Evolutionary conservation across 345 rosid species (phyloP).

Genomic region (Eucalyptus pauciflora): DNA sequence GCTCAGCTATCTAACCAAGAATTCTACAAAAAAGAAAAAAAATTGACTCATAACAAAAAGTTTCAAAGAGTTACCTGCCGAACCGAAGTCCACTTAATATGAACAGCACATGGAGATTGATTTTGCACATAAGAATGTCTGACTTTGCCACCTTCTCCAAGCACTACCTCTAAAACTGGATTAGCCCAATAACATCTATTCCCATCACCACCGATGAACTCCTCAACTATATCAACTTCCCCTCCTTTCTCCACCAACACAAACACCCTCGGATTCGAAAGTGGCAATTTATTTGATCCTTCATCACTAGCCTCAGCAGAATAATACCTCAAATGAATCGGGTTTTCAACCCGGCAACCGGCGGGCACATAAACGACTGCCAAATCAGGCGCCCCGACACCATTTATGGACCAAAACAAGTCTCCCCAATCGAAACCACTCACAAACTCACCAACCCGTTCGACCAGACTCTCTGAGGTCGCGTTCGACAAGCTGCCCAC

Average conservation of each 20-base stretch:
- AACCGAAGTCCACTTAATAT: conserved; percentile 83
- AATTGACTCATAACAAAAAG: neutral
- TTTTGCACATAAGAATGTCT: conserved; percentile 79
- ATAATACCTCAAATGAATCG: conserved; percentile 61
- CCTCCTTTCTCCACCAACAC: conserved; percentile 74
- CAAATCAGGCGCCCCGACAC: conserved; percentile 83
- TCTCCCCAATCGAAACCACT: conserved; percentile 67
- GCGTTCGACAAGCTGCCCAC: conserved; percentile 53
- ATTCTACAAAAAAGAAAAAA: neutral
- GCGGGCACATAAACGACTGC: conserved; percentile 71
- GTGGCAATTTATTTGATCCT: conserved; percentile 43
- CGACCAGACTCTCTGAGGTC: conserved; percentile 17
- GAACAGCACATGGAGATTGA: conserved; percentile 67
- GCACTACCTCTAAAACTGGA: conserved; percentile 59
- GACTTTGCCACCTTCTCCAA: conserved; percentile 51
- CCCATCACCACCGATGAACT: conserved; percentile 43
- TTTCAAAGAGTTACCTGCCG: conserved; percentile 41
- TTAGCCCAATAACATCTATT: conserved; percentile 66
- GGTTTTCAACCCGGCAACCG: conserved; percentile 60
- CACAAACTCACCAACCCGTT: conserved; percentile 31
- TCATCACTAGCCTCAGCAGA: conserved; percentile 49
- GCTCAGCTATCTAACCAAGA: neutral
- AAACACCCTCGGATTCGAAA: conserved; percentile 89
- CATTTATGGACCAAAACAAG: conserved; percentile 85
- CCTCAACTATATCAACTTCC: conserved; percentile 74